Conservation (phyloP, 768 basidiomycete genomes). For the Amanita pallidorosea region DNA sequence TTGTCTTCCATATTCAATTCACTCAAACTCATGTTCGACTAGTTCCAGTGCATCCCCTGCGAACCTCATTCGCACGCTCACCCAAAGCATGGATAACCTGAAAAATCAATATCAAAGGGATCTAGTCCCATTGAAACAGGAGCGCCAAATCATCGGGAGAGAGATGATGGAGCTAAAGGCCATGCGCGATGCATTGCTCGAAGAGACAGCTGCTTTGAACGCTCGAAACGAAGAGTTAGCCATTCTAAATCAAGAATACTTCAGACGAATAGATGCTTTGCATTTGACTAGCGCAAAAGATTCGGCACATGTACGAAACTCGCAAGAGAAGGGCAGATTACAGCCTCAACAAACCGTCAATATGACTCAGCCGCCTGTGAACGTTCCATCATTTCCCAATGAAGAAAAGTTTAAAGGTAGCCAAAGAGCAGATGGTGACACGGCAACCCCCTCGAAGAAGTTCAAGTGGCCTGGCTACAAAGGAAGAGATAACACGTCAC, state of each 20-base stretch:
- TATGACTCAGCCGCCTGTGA: conserved; percentile 14
- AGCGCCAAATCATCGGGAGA: conserved; percentile 67
- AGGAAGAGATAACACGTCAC: conserved; percentile 23
- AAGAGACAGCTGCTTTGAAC: conserved; percentile 86
- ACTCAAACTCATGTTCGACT: conserved; percentile 6
- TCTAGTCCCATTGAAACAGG: conserved; percentile 70
- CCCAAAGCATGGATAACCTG: conserved; percentile 76
- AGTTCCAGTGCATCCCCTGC: conserved; percentile 27
- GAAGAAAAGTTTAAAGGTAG: conserved; percentile 32
- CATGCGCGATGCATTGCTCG: conserved; percentile 76
- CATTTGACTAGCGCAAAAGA: conserved; percentile 24
- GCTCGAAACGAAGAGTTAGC: conserved; percentile 89
- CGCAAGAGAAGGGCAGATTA: conserved; percentile 18
- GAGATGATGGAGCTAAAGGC: conserved; percentile 85
- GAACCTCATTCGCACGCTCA: conserved; percentile 59
- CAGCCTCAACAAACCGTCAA: conserved; percentile 11
- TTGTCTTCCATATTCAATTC: conserved; percentile 16
- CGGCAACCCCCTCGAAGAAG: conserved; percentile 42
- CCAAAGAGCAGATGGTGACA: conserved; percentile 35
- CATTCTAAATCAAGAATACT: conserved; percentile 75
- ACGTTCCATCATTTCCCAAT: conserved; percentile 13
- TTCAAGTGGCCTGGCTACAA: conserved; percentile 66
- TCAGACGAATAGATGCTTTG: conserved; percentile 60
- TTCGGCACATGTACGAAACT: conserved; percentile 12
- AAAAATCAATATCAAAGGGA: conserved; percentile 84